Base-by-base conservation (phyloP, 495 filamentous ascomycete species). In the Aspergillus hancockii region DNA sequence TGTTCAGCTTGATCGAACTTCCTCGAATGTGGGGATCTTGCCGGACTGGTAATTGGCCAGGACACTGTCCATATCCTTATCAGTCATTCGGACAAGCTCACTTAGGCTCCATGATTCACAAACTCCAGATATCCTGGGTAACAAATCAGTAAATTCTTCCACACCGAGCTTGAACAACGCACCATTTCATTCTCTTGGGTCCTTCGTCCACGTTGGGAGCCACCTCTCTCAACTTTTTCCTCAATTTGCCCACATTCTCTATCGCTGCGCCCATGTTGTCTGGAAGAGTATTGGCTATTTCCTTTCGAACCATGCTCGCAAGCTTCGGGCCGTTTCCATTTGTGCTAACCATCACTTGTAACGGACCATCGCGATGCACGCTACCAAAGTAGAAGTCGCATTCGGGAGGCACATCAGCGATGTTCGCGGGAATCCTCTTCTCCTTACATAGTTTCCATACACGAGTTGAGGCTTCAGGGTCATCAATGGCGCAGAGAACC, bases 311-410 rank as follows among this genome's bases (percentile, higher is more conserved):
- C 55, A 93, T 86, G 60, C 88, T 93, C 13, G 94, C 94, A 57
- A 98, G 71, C 75, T 93, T 88, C 1, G 94, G 94, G 0, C 94
- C 94, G 69, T 97, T 98, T 8, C 94, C 94, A 71, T 98, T 98
- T 12, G 94, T 98, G 71, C 88, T 92, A 50, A 98, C 92, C 94
- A 98, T 98, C 61, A 98, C 85, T 79, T 98, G 94, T 60, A 98
- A 72, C 10, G 94, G 95, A 0, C 94, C 94, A 72, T 98, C 95
- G 22, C 94, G 85, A 77, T 98, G 90, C 30, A 97, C 85, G 72
- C 88, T 92, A 49, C 94, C 94, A 72, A 98, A 98, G 74, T 97
- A 98, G 69, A 98, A 98, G 67, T 98, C 94, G 70, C 94, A 98
- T 72, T 98, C 94, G 0, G 92, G 83, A 0, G 95, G 95, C 1